Evolutionary conservation across 2,329 filamentous ascomycete species (phyloP).

Genomic region (Xylariaceae sp.): DNA sequence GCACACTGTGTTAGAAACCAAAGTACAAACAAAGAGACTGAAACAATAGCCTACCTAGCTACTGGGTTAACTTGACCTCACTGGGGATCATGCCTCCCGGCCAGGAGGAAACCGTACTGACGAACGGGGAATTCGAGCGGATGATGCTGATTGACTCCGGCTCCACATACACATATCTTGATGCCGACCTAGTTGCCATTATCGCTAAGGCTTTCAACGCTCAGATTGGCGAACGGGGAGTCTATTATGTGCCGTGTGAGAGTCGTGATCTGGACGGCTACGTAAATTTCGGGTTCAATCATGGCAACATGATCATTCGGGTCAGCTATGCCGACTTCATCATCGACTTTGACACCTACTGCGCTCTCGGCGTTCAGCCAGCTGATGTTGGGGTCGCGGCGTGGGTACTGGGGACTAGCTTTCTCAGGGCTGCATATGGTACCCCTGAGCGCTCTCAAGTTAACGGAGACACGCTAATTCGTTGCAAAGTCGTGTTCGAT

Average conservation of each 20-base stretch:
- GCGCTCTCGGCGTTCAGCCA: slow-evolving; percentile 42
- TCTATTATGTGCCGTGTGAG: slow-evolving; percentile 42
- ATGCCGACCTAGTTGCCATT: slow-evolving; percentile 51
- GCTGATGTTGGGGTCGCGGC: slow-evolving; percentile 35
- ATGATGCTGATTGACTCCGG: slow-evolving; percentile 63
- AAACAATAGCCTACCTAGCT: slow-evolving; percentile 25
- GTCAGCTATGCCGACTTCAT: slow-evolving; percentile 51
- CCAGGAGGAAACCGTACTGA: slow-evolving; percentile 31
- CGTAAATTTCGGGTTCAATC: slow-evolving; percentile 50
- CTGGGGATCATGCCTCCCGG: slow-evolving; percentile 38
- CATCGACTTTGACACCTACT: slow-evolving; percentile 38
- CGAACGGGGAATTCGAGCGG: slow-evolving; percentile 39
- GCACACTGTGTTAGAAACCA: slow-evolving; percentile 8
- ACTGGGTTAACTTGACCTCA: slow-evolving; percentile 44
- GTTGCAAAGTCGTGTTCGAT: slow-evolving; percentile 41
- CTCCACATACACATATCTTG: slow-evolving; percentile 65
- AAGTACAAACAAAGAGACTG: background rate
- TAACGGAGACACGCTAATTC: slow-evolving; percentile 12
- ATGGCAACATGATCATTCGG: slow-evolving; percentile 44
- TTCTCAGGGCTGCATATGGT: slow-evolving; percentile 43
- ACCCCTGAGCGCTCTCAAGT: background rate
- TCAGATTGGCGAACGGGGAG: slow-evolving; percentile 33
- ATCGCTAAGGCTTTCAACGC: slow-evolving; percentile 42
- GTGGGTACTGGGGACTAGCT: slow-evolving; percentile 44
- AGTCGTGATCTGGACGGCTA: slow-evolving; percentile 44